phyloP scores from a whole-genome alignment of 73 alveolate genomes.

The Paraurostyla sp. region DNA sequence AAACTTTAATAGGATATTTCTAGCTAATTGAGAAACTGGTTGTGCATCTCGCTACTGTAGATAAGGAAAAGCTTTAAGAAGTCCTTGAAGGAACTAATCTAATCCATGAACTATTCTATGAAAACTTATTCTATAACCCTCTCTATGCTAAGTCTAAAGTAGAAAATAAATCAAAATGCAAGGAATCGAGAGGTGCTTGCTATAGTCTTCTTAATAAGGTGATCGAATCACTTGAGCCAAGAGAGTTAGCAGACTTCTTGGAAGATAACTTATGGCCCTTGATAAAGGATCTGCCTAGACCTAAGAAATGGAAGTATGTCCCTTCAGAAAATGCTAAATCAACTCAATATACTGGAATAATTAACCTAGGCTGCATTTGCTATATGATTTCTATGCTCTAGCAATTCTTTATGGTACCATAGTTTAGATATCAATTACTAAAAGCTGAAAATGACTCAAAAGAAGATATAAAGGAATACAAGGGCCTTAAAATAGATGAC shows the following conservation, averaged over 20 bases:
- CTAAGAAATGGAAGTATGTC: conserved; percentile 85
- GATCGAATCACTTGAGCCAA: conserved; percentile 58
- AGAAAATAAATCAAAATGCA: conserved; percentile 7
- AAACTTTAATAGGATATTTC: conserved; percentile 48
- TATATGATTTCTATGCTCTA: conserved; percentile 98
- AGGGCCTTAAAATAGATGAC: conserved; percentile 87
- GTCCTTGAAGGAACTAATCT: conserved; percentile 43
- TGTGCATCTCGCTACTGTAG: not conserved
- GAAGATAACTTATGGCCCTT: conserved; percentile 62
- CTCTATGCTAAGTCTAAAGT: not conserved
- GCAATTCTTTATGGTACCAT: conserved; percentile 96
- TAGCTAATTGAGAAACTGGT: conserved; percentile 32
- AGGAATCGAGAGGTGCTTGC: conserved; percentile 68
- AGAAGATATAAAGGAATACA: conserved; percentile 69
- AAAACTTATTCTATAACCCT: conserved; percentile 61
- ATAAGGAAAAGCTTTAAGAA: not conserved
- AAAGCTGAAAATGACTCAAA: conserved; percentile 86
- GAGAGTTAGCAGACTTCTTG: conserved; percentile 56
- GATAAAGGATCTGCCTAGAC: conserved; percentile 63
- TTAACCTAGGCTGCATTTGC: conserved; percentile 95
- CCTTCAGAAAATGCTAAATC: conserved; percentile 85
- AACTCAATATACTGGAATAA: conserved; percentile 82
- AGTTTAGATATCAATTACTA: conserved; percentile 93
- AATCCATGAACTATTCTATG: conserved; percentile 63
- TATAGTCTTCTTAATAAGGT: conserved; percentile 53